phyloP scores from a whole-genome alignment of 345 rosid species.

The Eucalyptus dawsonii region DNA sequence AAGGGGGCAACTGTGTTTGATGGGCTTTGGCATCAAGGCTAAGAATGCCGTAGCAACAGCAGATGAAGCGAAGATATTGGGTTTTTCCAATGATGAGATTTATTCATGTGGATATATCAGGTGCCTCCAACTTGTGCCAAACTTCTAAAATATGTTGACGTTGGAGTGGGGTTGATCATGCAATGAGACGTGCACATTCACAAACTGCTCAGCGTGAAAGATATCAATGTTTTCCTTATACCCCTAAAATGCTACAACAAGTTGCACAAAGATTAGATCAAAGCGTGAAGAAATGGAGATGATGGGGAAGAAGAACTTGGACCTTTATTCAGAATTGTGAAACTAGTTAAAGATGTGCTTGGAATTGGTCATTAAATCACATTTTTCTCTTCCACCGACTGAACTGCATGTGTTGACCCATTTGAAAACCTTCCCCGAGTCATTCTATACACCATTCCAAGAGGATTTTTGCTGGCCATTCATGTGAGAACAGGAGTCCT shows the following conservation, averaged over 20 bases:
- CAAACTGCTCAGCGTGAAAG: neutral
- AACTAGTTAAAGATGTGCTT: neutral
- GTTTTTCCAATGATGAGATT: neutral
- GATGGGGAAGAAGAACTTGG: neutral
- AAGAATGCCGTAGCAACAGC: neutral
- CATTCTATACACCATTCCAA: neutral
- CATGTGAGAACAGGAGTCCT: constrained; percentile 38
- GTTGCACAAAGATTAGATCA: neutral
- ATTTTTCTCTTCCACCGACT: neutral
- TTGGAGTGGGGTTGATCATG: neutral
- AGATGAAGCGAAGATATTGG: neutral
- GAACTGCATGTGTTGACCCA: neutral
- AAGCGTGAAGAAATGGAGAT: neutral
- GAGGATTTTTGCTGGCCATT: neutral
- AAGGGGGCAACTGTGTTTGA: neutral
- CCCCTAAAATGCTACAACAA: neutral
- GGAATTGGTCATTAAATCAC: neutral
- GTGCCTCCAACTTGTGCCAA: neutral
- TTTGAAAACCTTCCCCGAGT: neutral
- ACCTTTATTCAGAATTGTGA: neutral
- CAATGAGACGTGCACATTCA: neutral
- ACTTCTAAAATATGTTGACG: neutral
- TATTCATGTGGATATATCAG: neutral
- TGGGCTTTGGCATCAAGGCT: neutral
- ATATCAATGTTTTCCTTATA: neutral